These are phyloP conservation scores for Beauveria sp. DNA, from an alignment of 2,329 filamentous ascomycete genomes.

Conservation along the genomic window DNA sequence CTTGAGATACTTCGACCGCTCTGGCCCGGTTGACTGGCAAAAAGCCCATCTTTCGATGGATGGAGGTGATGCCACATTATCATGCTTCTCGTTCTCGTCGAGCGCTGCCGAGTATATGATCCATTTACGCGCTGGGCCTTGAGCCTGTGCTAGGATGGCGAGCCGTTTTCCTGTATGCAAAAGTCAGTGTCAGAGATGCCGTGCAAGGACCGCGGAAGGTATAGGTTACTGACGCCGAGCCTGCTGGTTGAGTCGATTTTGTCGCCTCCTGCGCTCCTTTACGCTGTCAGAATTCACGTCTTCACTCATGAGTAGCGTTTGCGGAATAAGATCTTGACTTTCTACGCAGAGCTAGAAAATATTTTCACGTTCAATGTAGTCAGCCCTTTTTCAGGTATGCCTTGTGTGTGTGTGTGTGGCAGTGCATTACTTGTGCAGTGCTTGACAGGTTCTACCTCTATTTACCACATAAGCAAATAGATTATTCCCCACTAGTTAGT, in stretches of 20 bases:
- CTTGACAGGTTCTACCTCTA: no score
- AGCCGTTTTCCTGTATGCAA: neutral
- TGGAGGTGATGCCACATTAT: neutral
- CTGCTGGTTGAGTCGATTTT: conserved; percentile 13
- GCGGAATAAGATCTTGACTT: no score
- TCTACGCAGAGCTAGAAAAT: no score
- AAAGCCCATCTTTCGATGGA: neutral
- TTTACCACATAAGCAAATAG: no score
- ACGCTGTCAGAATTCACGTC: neutral
- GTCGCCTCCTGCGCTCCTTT: conserved; percentile 9
- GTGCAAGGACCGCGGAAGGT: neutral
- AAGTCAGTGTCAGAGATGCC: no score
- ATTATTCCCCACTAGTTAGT: no score
- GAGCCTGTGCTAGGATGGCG: neutral
- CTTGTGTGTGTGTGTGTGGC: no score
- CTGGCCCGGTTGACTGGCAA: neutral
- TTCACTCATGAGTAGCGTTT: neutral
- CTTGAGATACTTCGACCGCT: neutral
- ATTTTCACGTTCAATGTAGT: no score
- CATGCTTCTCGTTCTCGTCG: neutral
- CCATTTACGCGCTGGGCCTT: neutral
- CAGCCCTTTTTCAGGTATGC: no score
- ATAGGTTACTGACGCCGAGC: conserved; percentile 12
- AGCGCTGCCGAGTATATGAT: neutral
- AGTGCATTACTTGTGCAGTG: no score